Evolutionary conservation across 495 filamentous ascomycete species (phyloP).

Genomic region (Penicillium silybi): DNA sequence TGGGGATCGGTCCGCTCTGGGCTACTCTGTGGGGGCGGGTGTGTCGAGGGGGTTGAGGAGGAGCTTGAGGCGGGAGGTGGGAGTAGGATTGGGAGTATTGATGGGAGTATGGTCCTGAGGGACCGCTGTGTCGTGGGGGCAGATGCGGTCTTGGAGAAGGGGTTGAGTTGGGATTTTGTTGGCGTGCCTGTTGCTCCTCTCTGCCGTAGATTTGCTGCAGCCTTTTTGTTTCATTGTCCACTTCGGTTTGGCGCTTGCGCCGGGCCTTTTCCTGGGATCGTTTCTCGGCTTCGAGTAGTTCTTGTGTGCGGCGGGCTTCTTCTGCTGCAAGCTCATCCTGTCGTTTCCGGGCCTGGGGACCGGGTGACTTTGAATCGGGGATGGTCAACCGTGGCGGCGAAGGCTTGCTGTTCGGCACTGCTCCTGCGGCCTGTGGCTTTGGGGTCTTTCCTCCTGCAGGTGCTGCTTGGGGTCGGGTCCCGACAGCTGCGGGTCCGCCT

Average conservation of each 20-base stretch:
- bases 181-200: conserved; percentile 40
- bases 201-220: conserved; percentile 68
- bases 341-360: conserved; percentile 13
- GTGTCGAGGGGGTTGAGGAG: conserved; percentile 9
- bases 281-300: conserved; percentile 70
- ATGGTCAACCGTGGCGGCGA: conserved; percentile 10
- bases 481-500: conserved; percentile 2
- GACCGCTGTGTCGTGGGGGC: conserved; percentile 18
- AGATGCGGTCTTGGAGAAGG: conserved; percentile 25
- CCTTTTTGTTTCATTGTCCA: conserved; percentile 82
- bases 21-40: conserved; percentile 8
- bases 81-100: conserved; percentile 15
- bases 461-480: conserved; percentile 1
- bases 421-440: conserved; percentile 2
- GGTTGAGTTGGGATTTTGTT: conserved; percentile 16
- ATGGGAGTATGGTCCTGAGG: conserved; percentile 14
- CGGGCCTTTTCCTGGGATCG: conserved; percentile 51
- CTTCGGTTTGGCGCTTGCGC: conserved; percentile 61
- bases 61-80: not conserved
- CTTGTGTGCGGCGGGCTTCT: conserved; percentile 67
- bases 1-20: conserved; percentile 5
- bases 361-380: conserved; percentile 14
- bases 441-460: conserved; percentile 7
- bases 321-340: conserved; percentile 54
- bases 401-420: conserved; percentile 2